Evolutionary conservation across 108 stramenopile species (phyloP), one percentile per base, ranked within the genome.

Genomic region (Licmophora abbreviata): DNA sequence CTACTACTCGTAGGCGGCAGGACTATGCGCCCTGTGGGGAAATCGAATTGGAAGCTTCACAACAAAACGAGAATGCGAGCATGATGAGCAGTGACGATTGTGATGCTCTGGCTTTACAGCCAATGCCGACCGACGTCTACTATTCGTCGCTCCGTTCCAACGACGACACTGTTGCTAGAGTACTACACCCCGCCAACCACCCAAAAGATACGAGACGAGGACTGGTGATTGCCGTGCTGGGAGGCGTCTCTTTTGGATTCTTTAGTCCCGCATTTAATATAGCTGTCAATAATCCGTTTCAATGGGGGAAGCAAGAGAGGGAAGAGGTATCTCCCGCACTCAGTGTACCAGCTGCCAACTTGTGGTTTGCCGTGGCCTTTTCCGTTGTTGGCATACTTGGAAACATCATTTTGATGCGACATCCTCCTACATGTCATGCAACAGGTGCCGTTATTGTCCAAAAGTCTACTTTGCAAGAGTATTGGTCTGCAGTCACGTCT

Each of bases 201-300:
- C 17, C 17, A 8, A 46, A 46, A 14, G 21, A 46, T 46, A 17
- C 22, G 23, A 17, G n/a, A 35, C 23, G 10, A 43, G 71, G 59
- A 21, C 20, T 72, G 14, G 21, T 48, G 4, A 40, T 72, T 8
- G 60, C 71, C 14, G 44, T 68, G 23, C 8, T 40, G 11, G 66
- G 66, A 25, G 72, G 72, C 8, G 23, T 63, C n/a, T 67, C 56
- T 45, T 59, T 74, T 51, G 73, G 73, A 17, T 68, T 68, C 44
- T 74, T 68, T 57, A 61, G 58, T 12, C 73, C 73, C 12, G 51
- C 63, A 1, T 74, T 74, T 48, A 74, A 74, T 44, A 55, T 74
- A 37, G 73, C 73, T 11, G 67, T 74, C 34, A 74, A 74, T 38
- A 61, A 74, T 56, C 67, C 66, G 12, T 68, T 74, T 60, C 29